Evolutionary conservation across 176 grass and related monocot species (phyloP).

Genomic region (Ensete glaucum): DNA sequence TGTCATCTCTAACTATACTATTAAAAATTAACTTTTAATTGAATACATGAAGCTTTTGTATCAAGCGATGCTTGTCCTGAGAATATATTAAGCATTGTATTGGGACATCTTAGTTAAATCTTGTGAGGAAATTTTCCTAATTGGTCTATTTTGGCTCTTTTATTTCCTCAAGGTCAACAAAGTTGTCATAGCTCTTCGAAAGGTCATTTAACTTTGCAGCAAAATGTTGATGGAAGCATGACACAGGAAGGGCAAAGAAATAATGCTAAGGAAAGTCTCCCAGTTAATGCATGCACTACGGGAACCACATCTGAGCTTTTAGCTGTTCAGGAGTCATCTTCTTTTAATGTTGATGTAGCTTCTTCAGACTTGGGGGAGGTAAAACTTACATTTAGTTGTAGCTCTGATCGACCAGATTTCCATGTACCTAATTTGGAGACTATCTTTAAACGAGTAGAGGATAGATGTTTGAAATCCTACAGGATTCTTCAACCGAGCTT

Average conservation of each 20-base stretch:
- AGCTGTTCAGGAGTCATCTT: conserved; percentile 22
- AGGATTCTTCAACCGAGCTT: conserved; percentile 44
- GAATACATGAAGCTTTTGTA: not conserved
- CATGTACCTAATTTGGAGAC: conserved; percentile 40
- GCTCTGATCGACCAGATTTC: conserved; percentile 31
- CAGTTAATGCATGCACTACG: conserved; percentile 1
- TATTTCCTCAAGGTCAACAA: conserved; percentile 21
- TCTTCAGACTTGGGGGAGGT: conserved; percentile 55
- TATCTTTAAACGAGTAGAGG: conserved; percentile 46
- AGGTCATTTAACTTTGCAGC: conserved; percentile 6
- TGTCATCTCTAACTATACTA: no score
- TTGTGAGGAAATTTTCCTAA: conserved; percentile 17
- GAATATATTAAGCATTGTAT: not conserved
- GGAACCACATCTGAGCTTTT: conserved; percentile 18
- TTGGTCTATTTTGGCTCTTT: conserved; percentile 7
- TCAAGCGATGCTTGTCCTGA: not conserved
- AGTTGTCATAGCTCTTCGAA: conserved; percentile 11
- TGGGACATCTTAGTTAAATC: not conserved
- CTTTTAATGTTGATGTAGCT: conserved; percentile 42
- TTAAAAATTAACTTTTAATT: not conserved
- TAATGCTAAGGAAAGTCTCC: conserved; percentile 4
- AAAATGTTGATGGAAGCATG: conserved; percentile 14
- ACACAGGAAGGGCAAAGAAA: conserved; percentile 4
- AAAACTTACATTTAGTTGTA: conserved; percentile 43
- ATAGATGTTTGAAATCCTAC: conserved; percentile 45